Conservation (phyloP, 2,329 filamentous ascomycete genomes). For the Hypoxylon sp. region DNA sequence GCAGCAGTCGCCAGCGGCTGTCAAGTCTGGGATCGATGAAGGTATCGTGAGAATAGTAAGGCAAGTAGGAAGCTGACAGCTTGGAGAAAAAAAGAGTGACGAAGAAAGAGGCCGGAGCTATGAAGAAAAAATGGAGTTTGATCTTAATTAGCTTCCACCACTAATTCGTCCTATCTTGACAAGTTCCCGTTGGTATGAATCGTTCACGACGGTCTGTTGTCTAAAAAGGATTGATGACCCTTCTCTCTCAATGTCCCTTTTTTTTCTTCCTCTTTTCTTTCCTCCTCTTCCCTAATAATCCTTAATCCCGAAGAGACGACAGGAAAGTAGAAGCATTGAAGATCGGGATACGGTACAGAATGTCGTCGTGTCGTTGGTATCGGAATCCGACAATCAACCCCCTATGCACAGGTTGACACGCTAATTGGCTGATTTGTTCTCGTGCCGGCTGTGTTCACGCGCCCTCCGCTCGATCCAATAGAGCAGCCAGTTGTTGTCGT, state of each 20-base stretch:
- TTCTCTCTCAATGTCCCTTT: too few species aligned
- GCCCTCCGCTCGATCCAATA: conserved; percentile 22
- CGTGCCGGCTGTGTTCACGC: conserved; percentile 14
- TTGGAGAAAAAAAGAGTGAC: conserved; percentile 23
- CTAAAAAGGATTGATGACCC: conserved; percentile 2
- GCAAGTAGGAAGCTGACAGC: background rate
- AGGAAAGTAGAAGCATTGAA: too few species aligned
- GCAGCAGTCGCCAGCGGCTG: conserved; percentile 33
- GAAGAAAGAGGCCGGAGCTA: conserved; percentile 12
- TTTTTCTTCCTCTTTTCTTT: conserved; percentile 4
- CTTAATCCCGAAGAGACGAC: too few species aligned
- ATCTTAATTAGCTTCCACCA: conserved; percentile 21
- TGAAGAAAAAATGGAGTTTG: conserved; percentile 9
- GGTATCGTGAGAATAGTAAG: conserved; percentile 8
- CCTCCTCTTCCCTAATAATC: too few species aligned
- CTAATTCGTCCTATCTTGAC: conserved; percentile 27
- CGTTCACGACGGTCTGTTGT: conserved; percentile 15
- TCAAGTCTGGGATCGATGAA: conserved; percentile 20
- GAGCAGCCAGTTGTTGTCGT: conserved; percentile 18
- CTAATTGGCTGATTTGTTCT: conserved; percentile 2
- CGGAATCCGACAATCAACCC: conserved; percentile 2
- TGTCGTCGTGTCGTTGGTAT: background rate
- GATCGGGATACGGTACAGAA: conserved; percentile 2
- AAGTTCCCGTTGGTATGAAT: conserved; percentile 21
- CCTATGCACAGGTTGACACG: too few species aligned